Percentiles rank a stretch among this genome's conserved stretches.
Evolutionary conservation across 257 asterid genomes (phyloP).

Genomic region (Solanum sitiens): DNA sequence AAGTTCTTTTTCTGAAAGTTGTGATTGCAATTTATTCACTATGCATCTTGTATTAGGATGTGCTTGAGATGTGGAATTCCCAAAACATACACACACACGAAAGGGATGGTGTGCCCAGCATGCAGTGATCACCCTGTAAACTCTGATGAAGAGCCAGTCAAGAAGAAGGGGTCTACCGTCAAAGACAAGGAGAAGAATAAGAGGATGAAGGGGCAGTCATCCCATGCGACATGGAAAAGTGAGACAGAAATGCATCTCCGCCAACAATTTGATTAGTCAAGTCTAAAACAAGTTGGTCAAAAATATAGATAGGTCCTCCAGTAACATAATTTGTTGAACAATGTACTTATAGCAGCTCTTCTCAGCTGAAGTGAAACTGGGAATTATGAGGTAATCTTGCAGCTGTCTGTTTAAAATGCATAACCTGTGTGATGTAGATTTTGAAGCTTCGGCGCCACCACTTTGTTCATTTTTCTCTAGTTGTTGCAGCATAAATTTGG

Average conservation of each 20-base stretch:
- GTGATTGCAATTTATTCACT: background rate
- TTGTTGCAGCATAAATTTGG: background rate
- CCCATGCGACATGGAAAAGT: constrained; percentile 96
- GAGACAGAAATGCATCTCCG: constrained; percentile 98
- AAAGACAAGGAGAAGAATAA: constrained; percentile 93
- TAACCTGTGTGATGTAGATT: background rate
- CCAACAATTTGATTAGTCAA: constrained; percentile 82
- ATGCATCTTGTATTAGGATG: constrained; percentile 37
- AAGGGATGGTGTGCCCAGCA: constrained; percentile 76
- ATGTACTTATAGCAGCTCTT: background rate
- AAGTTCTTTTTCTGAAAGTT: background rate
- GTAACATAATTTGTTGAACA: background rate
- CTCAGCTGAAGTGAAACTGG: background rate
- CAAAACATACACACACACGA: constrained; percentile 54
- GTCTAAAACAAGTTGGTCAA: background rate
- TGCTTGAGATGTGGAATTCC: constrained; percentile 80
- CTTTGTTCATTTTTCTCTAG: background rate
- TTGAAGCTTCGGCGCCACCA: background rate
- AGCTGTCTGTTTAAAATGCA: background rate
- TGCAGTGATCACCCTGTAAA: constrained; percentile 66
- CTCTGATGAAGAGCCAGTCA: constrained; percentile 32
- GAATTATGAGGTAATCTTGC: background rate
- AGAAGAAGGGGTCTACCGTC: constrained; percentile 63
- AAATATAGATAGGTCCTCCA: background rate
- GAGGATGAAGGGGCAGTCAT: constrained; percentile 95